Percentiles rank a stretch among this genome's conserved stretches.
These are phyloP conservation scores for Aspergillus sp. DNA, from an alignment of 2,329 filamentous ascomycete genomes.

Conservation along the genomic window DNA sequence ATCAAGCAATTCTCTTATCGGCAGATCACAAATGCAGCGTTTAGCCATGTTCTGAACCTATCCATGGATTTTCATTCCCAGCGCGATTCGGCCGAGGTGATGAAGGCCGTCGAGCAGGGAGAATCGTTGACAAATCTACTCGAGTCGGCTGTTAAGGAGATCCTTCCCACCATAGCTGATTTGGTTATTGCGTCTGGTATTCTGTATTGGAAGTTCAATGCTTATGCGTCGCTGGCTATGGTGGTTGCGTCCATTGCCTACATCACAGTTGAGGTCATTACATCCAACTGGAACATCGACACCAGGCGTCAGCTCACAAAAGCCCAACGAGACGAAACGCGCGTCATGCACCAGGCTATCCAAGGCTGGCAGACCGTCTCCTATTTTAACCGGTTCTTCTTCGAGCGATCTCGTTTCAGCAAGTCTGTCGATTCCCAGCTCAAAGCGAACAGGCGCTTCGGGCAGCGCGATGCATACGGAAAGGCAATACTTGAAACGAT, in stretches of 20 bases:
- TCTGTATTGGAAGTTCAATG: slow-evolving; percentile 57
- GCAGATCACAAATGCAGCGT: slow-evolving; percentile 55
- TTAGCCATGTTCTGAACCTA: slow-evolving; percentile 62
- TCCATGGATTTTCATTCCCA: slow-evolving; percentile 65
- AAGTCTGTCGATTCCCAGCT: slow-evolving; percentile 4
- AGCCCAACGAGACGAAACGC: slow-evolving; percentile 44
- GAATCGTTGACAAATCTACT: slow-evolving; percentile 55
- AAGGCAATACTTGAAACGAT: slow-evolving; percentile 24
- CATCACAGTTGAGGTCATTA: slow-evolving; percentile 41
- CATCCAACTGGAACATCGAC: slow-evolving; percentile 33
- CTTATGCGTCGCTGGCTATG: slow-evolving; percentile 50
- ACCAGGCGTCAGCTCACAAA: slow-evolving; percentile 34
- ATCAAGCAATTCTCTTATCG: slow-evolving; percentile 54
- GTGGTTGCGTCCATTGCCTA: slow-evolving; percentile 45
- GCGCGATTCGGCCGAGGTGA: slow-evolving; percentile 60
- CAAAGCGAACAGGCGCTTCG: not conserved
- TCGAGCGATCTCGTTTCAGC: slow-evolving; percentile 48
- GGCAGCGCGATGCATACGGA: slow-evolving; percentile 2
- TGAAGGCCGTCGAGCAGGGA: slow-evolving; percentile 61
- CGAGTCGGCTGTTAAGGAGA: slow-evolving; percentile 54
- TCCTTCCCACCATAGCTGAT: slow-evolving; percentile 58
- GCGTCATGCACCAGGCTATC: slow-evolving; percentile 54
- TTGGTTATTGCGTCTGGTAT: slow-evolving; percentile 54
- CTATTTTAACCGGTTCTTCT: slow-evolving; percentile 52
- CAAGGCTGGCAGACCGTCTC: slow-evolving; percentile 56